Conservation (phyloP, 306 rosid genomes). For the Styphnolobium japonicum region DNA sequence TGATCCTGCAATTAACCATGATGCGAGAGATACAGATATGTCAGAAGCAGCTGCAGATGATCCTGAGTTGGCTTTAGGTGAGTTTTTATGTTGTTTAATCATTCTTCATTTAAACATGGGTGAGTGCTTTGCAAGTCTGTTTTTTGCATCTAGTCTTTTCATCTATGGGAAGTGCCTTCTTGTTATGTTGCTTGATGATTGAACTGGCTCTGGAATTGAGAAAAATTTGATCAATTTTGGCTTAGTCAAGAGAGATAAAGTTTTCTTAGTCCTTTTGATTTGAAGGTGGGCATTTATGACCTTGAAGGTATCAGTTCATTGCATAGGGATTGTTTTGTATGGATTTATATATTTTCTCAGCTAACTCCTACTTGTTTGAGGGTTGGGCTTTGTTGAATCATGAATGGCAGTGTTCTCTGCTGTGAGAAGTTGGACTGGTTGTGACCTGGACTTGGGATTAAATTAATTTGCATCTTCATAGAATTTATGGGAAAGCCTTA, state of each 20-base stretch:
- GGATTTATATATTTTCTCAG: neutral
- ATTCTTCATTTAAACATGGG: conserved; percentile 6
- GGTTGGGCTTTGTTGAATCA: neutral
- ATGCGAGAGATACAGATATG: conserved; percentile 79
- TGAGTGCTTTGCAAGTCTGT: neutral
- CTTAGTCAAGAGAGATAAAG: neutral
- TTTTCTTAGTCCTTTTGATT: conserved; percentile 5
- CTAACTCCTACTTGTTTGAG: neutral
- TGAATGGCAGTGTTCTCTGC: neutral
- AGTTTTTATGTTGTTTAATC: conserved; percentile 21
- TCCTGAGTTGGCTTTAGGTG: conserved; percentile 93
- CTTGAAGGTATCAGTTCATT: neutral
- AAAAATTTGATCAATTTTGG: neutral
- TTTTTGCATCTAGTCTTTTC: neutral
- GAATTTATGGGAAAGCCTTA: neutral
- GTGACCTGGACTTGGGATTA: neutral
- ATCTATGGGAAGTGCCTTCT: neutral
- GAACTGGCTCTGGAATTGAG: conserved; percentile 6
- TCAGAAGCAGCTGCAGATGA: conserved; percentile 75
- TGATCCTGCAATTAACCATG: conserved; percentile 64
- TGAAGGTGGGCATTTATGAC: neutral
- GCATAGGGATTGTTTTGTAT: neutral
- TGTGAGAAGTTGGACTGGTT: neutral
- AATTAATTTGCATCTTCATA: neutral
- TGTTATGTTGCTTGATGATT: neutral